phyloP scores from a whole-genome alignment of 495 filamentous ascomycete species.

The Cenococcum geophilum region DNA sequence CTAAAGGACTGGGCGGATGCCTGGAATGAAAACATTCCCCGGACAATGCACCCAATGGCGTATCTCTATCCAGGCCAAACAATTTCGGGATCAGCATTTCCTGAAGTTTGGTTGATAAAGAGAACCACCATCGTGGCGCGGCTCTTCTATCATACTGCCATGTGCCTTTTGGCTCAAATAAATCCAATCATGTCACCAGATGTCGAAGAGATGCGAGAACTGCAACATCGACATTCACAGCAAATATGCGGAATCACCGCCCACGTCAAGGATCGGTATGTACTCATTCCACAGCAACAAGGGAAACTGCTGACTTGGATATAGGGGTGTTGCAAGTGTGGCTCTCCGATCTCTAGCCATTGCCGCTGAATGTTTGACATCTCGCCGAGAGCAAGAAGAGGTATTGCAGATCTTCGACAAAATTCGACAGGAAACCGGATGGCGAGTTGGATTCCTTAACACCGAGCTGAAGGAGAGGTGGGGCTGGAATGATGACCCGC shows the following conservation, averaged over 20 bases:
- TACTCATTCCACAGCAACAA: constrained; percentile 6
- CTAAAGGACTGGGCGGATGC: constrained; percentile 68
- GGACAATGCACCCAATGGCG: constrained; percentile 81
- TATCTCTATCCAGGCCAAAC: constrained; percentile 66
- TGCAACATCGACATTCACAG: constrained; percentile 65
- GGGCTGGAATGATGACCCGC: constrained; percentile 58
- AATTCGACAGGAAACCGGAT: constrained; percentile 71
- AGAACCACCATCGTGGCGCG: constrained; percentile 72
- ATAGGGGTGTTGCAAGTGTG: constrained; percentile 66
- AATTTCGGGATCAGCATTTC: constrained; percentile 66
- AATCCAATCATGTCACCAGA: constrained; percentile 57
- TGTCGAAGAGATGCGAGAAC: constrained; percentile 60
- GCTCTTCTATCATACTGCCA: constrained; percentile 85
- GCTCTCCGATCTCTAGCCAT: constrained; percentile 72
- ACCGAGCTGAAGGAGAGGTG: constrained; percentile 66
- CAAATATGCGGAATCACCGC: constrained; percentile 84
- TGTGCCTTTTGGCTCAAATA: constrained; percentile 71
- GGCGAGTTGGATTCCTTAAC: constrained; percentile 63
- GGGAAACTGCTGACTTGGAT: constrained; percentile 25
- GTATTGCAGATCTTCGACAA: constrained; percentile 68
- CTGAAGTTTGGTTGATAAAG: constrained; percentile 85
- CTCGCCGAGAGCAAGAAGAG: constrained; percentile 71
- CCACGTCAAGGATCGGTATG: constrained; percentile 68
- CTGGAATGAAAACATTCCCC: constrained; percentile 72
- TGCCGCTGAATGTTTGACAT: constrained; percentile 66